phyloP scores from a whole-genome alignment of 2,329 filamentous ascomycete species.

The Fusarium avenaceum region DNA sequence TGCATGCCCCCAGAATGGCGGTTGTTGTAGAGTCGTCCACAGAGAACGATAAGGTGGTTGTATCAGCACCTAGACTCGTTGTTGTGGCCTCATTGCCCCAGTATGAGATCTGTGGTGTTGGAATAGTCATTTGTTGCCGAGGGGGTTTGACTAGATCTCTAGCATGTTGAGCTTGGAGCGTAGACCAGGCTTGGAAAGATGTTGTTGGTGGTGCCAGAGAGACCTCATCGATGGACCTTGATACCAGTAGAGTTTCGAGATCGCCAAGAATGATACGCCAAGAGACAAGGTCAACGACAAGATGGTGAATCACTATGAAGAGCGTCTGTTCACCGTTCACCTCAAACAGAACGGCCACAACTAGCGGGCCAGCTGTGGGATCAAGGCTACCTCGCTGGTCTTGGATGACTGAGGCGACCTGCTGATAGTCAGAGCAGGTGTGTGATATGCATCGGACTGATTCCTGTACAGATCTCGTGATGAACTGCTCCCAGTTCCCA shows the following conservation, averaged over 20 bases:
- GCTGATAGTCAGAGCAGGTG: conserved; percentile 8
- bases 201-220: conserved; percentile 10
- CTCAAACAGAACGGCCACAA: conserved; percentile 13
- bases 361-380: conserved; percentile 2
- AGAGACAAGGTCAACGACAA: conserved; percentile 22
- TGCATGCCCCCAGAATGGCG: conserved; percentile 16
- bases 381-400: conserved; percentile 18
- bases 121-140: not conserved
- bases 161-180: conserved; percentile 8
- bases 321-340: conserved; percentile 13
- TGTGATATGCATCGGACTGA: conserved; percentile 9
- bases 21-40: conserved; percentile 8
- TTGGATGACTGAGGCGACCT: conserved; percentile 16
- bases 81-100: not conserved
- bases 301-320: conserved; percentile 23
- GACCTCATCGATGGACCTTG: not conserved
- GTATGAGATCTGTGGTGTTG: conserved; percentile 21
- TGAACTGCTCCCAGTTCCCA: conserved; percentile 15
- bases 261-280: conserved; percentile 26
- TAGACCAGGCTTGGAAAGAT: conserved; percentile 23
- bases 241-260: conserved; percentile 9
- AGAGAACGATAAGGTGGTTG: conserved; percentile 7
- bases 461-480: not conserved
- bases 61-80: not conserved
- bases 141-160: not conserved